Percentiles rank a stretch among this genome's conserved stretches.
Conservation (phyloP, 2,329 filamentous ascomycete genomes). For the Trichoderma brevicompactum region DNA sequence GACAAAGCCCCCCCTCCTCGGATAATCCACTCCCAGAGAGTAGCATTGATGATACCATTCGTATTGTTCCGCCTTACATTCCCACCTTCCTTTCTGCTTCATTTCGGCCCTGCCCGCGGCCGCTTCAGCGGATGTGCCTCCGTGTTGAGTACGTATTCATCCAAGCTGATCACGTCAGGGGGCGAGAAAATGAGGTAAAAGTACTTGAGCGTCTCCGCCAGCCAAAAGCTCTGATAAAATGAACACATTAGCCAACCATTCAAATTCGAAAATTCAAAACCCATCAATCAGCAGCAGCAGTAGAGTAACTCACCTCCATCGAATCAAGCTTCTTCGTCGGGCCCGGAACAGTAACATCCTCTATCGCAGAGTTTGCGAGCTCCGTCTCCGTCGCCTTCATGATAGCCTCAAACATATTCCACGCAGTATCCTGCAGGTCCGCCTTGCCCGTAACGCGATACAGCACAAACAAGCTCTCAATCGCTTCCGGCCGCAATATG, state of each 20-base stretch:
- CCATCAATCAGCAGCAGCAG: conserved; percentile 27
- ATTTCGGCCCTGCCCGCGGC: conserved; percentile 5
- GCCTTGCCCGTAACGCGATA: conserved; percentile 60
- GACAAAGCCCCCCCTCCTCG: no score
- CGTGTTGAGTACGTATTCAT: conserved; percentile 67
- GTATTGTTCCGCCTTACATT: not conserved
- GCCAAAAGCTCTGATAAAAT: conserved; percentile 65
- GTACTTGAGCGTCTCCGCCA: conserved; percentile 75
- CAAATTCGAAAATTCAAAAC: not conserved
- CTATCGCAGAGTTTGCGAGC: conserved; percentile 54
- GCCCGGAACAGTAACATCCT: conserved; percentile 46
- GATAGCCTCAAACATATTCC: conserved; percentile 57
- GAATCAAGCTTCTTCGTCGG: conserved; percentile 54
- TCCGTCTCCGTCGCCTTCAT: conserved; percentile 51
- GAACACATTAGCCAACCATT: not conserved
- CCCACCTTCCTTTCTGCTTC: not conserved
- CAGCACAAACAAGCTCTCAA: conserved; percentile 80
- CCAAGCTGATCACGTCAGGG: conserved; percentile 65
- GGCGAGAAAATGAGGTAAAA: conserved; percentile 74
- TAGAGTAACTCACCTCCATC: conserved; percentile 57
- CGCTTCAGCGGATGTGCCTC: conserved; percentile 51
- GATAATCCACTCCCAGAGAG: no score
- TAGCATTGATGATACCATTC: not conserved
- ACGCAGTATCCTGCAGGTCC: conserved; percentile 55
- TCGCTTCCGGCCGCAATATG: conserved; percentile 66